These are phyloP conservation scores for Trametes maxima DNA, from an alignment of 768 basidiomycete species.

Conservation along the genomic window DNA sequence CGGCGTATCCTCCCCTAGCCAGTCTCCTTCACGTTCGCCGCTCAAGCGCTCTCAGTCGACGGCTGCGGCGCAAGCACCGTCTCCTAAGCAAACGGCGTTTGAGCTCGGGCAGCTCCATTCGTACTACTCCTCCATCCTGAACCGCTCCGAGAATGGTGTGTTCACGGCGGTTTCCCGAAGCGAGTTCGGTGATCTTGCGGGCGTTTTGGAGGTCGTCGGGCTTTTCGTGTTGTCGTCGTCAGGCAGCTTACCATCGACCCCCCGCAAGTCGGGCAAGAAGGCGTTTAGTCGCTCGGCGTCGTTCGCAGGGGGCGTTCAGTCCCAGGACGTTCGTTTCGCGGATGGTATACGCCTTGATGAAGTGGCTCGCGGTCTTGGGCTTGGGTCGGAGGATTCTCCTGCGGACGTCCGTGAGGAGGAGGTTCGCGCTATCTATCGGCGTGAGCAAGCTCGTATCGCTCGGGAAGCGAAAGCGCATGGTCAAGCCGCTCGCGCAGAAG, in stretches of 20 bases:
- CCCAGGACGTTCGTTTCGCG: constrained; percentile 53
- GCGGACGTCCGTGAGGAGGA: constrained; percentile 53
- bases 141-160: constrained; percentile 52
- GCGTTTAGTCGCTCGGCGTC: constrained; percentile 60
- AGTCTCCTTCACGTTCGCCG: constrained; percentile 40
- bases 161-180: constrained; percentile 71
- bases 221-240: constrained; percentile 50
- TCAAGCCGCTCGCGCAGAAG: constrained; percentile 17
- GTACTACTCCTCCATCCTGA: constrained; percentile 64
- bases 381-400: constrained; percentile 33
- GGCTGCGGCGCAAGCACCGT: constrained; percentile 30
- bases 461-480: constrained; percentile 44
- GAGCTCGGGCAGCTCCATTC: constrained; percentile 64
- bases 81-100: constrained; percentile 40
- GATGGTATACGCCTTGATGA: constrained; percentile 70
- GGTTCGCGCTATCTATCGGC: constrained; percentile 54
- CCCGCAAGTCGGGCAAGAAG: constrained; percentile 52
- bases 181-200: constrained; percentile 74
- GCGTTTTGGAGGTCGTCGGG: constrained; percentile 74
- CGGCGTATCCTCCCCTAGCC: constrained; percentile 39
- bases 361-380: constrained; percentile 69
- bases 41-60: constrained; percentile 54
- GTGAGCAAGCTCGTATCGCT: constrained; percentile 48
- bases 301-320: constrained; percentile 42
- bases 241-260: constrained; percentile 34